Base-by-base conservation (phyloP, 768 basidiomycete genomes). In the Rhodotorula graminis region DNA sequence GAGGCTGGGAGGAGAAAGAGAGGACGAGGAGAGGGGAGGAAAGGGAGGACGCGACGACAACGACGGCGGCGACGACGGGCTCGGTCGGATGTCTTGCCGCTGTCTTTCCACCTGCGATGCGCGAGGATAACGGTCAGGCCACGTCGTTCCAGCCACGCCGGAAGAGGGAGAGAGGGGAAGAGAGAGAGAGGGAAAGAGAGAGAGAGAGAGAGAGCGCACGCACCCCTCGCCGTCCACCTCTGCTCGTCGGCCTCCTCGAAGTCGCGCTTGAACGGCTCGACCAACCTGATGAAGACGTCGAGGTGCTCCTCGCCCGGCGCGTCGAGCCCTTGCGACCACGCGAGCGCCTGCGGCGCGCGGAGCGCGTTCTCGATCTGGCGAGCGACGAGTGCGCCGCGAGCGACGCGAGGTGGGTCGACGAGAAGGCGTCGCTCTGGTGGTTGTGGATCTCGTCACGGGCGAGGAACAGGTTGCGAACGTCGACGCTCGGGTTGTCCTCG, bases 321-420 rank as follows among this genome's bases (percentile, higher is more conserved):
- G 80, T 86, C 83, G 49, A 37, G 37, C 37, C 83, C 82, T 29
- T 84, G 79, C 0, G 84, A 86, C 10, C 82, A 70, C 25, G 88
- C 87, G 44, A 88, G 82, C 63, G 86, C 86, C 66, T 85, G 84
- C n/a, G 88, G 88, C 4, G 87, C 89, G 72, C 86, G 82, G 33
- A 65, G 53, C n/a, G 42, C 37, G 44, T 65, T 65, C 64, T 65
- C 56, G 64, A 65, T 65, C 42, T 56, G 53, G 56, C 87, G 77
- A 18, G 88, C 88, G 76, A 88, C 88, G 33, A 9, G 8, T 85
- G 82, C 78, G 80, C 81, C 7, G 86, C 85, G 14, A 89, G 81
- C 57, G 81, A 79, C 44, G 77, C 80, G 53, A 87, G 82, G 70
- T 88, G 80, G 37, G 82, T 84, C 2, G 77, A 74, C 2, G 82